phyloP scores from a whole-genome alignment of 768 basidiomycete genomes.

The Boletus rubropictus region DNA sequence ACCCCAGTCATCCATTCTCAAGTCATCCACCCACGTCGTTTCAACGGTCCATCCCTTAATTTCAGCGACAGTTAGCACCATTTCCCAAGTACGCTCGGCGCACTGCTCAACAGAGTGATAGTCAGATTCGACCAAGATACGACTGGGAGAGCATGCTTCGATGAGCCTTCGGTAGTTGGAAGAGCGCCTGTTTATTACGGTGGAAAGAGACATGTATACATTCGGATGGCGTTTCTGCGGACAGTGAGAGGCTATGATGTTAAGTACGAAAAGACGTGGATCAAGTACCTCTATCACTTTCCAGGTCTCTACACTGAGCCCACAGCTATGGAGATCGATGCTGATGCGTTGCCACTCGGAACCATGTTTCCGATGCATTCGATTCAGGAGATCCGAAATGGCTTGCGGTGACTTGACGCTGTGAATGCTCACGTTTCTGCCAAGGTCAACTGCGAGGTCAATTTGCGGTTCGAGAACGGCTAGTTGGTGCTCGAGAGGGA shows the following conservation, averaged over 20 bases:
- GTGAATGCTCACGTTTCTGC: conserved; percentile 79
- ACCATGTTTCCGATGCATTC: conserved; percentile 54
- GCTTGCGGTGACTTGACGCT: conserved; percentile 73
- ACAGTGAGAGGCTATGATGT: conserved; percentile 9
- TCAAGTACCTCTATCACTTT: conserved; percentile 59
- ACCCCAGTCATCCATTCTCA: conserved; percentile 45
- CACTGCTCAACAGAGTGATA: conserved; percentile 60
- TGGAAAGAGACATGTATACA: conserved; percentile 83
- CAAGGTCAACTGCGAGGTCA: conserved; percentile 73
- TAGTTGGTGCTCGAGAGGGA: conserved; percentile 77
- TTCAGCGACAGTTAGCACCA: conserved; percentile 63
- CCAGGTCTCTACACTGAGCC: conserved; percentile 74
- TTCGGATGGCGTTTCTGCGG: conserved; percentile 65
- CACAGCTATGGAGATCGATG: conserved; percentile 88
- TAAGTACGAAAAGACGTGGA: not conserved
- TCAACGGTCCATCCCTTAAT: conserved; percentile 78
- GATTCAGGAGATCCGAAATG: conserved; percentile 60
- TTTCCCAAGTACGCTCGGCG: conserved; percentile 66
- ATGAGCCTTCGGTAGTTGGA: conserved; percentile 60
- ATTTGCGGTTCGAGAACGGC: conserved; percentile 78
- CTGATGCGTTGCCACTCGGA: conserved; percentile 60
- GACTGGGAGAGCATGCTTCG: conserved; percentile 50
- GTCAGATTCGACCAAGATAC: conserved; percentile 86
- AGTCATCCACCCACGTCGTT: conserved; percentile 42
- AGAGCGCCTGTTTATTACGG: conserved; percentile 74